phyloP scores from a whole-genome alignment of 202 grass and related monocot species.

The Alloteropsis angusta region DNA sequence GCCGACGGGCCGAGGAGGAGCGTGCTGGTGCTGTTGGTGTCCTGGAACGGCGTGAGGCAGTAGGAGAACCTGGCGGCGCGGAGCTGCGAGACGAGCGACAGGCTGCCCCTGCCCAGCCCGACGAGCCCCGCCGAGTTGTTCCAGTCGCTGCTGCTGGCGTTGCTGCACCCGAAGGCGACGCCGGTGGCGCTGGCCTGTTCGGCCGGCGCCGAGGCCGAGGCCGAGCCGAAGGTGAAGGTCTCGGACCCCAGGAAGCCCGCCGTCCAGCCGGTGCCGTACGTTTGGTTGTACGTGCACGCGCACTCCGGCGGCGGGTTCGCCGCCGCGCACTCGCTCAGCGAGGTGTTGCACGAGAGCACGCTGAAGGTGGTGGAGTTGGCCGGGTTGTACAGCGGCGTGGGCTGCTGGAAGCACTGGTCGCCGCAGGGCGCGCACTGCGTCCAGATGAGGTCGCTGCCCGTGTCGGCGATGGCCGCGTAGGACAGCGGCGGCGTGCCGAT shows the following conservation, averaged over 20 bases:
- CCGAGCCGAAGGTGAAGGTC: slow-evolving; percentile 49
- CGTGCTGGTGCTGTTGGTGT: slow-evolving; percentile 34
- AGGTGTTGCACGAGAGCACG: slow-evolving; percentile 36
- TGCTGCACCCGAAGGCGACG: slow-evolving; percentile 54
- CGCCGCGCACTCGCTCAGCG: slow-evolving; percentile 16
- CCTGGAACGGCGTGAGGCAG: slow-evolving; percentile 43
- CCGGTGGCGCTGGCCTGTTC: neutral
- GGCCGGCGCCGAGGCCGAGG: neutral
- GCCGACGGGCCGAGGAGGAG: slow-evolving; percentile 46
- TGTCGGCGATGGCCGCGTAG: slow-evolving; percentile 61
- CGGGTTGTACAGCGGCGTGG: slow-evolving; percentile 31
- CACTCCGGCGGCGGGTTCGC: too few species aligned
- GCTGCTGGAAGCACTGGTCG: slow-evolving; percentile 46
- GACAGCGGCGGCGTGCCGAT: slow-evolving; percentile 42
- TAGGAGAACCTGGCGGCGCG: slow-evolving; percentile 49
- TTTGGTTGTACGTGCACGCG: slow-evolving; percentile 32
- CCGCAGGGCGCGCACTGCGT: slow-evolving; percentile 41
- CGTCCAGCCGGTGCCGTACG: slow-evolving; percentile 39
- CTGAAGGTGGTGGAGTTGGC: slow-evolving; percentile 46
- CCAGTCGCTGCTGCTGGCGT: slow-evolving; percentile 22
- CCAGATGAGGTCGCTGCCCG: slow-evolving; percentile 76
- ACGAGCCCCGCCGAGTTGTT: slow-evolving; percentile 37
- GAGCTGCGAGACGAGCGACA: slow-evolving; percentile 59
- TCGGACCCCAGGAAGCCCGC: slow-evolving; percentile 26
- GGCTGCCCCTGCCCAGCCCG: slow-evolving; percentile 30